Evolutionary conservation across 768 basidiomycete genomes (phyloP).

Genomic region (Arthromyces matolae): DNA sequence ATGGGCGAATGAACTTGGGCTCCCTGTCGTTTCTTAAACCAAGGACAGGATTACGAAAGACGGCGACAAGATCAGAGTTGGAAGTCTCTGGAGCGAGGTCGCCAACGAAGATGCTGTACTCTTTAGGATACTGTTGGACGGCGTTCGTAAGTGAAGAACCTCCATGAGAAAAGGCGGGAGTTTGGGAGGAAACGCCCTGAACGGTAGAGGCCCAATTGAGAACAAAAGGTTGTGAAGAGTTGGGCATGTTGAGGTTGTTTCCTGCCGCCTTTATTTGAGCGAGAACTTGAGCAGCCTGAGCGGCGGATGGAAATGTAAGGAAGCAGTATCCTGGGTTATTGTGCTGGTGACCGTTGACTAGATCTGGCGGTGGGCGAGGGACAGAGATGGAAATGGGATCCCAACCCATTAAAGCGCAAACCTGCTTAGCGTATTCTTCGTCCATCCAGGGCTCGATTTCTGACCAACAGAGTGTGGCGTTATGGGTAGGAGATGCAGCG

Average conservation of each 20-base stretch:
- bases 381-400: conserved; percentile 72
- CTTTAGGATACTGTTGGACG: conserved; percentile 67
- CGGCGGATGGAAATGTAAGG: conserved; percentile 75
- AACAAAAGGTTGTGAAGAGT: conserved; percentile 77
- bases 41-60: conserved; percentile 86
- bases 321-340: conserved; percentile 90
- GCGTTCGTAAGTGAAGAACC: conserved; percentile 24
- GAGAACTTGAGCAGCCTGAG: conserved; percentile 68
- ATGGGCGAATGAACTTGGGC: conserved; percentile 85
- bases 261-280: conserved; percentile 53
- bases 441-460: conserved; percentile 97
- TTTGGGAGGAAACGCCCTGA: conserved; percentile 28
- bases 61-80: conserved; percentile 92
- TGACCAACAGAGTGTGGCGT: conserved; percentile 77
- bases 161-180: conserved; percentile 28
- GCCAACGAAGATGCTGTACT: conserved; percentile 93
- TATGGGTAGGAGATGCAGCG: conserved; percentile 25
- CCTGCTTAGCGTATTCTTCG: conserved; percentile 89
- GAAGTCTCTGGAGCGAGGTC: conserved; percentile 91
- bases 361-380: conserved; percentile 57
- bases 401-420: conserved; percentile 86
- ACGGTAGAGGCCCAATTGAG: conserved; percentile 68
- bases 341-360: conserved; percentile 55
- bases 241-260: conserved; percentile 70
- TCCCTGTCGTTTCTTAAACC: conserved; percentile 83